Evolutionary conservation across 768 basidiomycete genomes (phyloP).

Genomic region (Rhodotorula paludigena): DNA sequence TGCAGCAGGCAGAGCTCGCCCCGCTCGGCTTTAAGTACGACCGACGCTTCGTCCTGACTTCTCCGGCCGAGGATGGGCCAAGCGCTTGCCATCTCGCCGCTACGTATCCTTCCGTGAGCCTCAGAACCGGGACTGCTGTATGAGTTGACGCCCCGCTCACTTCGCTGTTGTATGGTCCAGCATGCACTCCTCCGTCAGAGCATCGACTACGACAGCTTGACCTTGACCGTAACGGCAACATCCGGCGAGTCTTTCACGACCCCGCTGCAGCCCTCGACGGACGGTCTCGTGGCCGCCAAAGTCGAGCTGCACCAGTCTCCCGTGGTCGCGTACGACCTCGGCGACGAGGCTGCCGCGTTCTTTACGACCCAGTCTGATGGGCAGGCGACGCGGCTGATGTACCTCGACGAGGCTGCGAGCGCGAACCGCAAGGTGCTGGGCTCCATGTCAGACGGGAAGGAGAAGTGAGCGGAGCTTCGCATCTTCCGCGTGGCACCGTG

Average conservation of each 20-base stretch:
- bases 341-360: conserved; percentile 11
- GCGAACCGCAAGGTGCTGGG: conserved; percentile 10
- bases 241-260: neutral
- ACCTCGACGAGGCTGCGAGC: neutral
- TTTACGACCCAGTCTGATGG: neutral
- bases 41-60: conserved; percentile 9
- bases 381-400: conserved; percentile 1
- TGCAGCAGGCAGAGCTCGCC: neutral
- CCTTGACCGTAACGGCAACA: conserved; percentile 4
- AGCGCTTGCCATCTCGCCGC: conserved; percentile 4
- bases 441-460: neutral
- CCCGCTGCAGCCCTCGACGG: neutral
- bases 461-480: neutral
- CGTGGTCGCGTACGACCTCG: neutral
- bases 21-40: neutral
- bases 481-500: too few relatives aligned
- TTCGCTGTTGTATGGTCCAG: too few relatives aligned
- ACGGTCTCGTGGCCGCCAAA: neutral
- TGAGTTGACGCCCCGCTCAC: neutral
- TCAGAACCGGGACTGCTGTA: too few relatives aligned
- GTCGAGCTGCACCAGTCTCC: conserved; percentile 3
- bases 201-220: neutral
- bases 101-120: neutral
- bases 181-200: conserved; percentile 4
- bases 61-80: neutral